Evolutionary conservation across 1,139 yeast species (phyloP).

Genomic region (Blastobotrys malaysiensis): DNA sequence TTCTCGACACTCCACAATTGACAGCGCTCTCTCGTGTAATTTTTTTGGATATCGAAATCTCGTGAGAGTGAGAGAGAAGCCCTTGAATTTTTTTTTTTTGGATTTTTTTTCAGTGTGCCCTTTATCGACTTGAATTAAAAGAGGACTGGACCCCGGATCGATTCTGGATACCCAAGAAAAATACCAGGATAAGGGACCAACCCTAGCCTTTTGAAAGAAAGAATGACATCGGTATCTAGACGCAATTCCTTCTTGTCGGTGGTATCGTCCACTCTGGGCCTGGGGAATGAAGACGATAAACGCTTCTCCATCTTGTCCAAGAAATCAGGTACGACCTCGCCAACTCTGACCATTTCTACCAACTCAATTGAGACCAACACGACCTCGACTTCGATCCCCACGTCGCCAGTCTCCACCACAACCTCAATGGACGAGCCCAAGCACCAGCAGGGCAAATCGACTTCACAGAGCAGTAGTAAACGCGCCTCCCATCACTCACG

Average conservation of each 20-base stretch:
- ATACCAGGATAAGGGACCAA: not conserved
- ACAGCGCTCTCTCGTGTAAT: not conserved
- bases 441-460: not conserved
- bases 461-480: not conserved
- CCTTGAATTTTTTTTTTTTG: too few species aligned
- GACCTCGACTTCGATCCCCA: not conserved
- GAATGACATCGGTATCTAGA: not conserved
- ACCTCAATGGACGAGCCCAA: not conserved
- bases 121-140: too few species aligned
- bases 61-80: too few species aligned
- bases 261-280: not conserved
- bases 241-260: not conserved
- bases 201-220: not conserved
- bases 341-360: not conserved
- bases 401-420: not conserved
- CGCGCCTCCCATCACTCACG: conserved; percentile 13
- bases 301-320: not conserved
- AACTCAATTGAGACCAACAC: not conserved
- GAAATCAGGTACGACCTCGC: not conserved
- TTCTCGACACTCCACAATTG: not conserved
- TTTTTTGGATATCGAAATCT: too few species aligned
- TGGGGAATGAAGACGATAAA: not conserved
- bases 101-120: too few species aligned
- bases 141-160: too few species aligned
- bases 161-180: not conserved